These are phyloP conservation scores for Polyplosphaeria fusca DNA, from an alignment of 495 filamentous ascomycete species.

Conservation along the genomic window DNA sequence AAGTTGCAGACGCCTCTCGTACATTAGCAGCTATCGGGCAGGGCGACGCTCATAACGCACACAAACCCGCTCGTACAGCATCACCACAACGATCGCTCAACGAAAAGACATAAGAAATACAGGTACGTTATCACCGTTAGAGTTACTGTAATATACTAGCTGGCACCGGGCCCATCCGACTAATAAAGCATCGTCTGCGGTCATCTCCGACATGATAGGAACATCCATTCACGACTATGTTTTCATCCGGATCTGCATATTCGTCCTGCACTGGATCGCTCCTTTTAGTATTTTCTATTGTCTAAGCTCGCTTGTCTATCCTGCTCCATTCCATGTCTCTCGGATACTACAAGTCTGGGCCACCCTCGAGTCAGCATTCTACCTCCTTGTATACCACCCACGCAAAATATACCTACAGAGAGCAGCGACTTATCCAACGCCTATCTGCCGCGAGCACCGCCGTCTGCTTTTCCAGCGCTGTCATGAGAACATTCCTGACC, in stretches of 20 bases:
- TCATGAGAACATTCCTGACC: constrained; percentile 52
- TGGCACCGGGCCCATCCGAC: no score
- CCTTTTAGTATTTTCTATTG: constrained; percentile 50
- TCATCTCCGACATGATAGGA: constrained; percentile 14
- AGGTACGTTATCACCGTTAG: no score
- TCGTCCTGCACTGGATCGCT: constrained; percentile 40
- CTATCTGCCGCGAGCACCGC: constrained; percentile 42
- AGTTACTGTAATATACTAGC: no score
- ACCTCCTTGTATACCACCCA: constrained; percentile 54
- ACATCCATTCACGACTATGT: constrained; percentile 7
- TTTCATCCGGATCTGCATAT: constrained; percentile 17
- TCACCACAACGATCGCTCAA: no score
- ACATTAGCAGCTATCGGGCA: no score
- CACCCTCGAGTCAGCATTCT: constrained; percentile 52
- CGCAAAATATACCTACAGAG: constrained; percentile 50
- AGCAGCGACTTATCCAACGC: constrained; percentile 52
- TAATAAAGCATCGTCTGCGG: no score
- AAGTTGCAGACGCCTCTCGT: no score
- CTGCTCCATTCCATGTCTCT: constrained; percentile 31
- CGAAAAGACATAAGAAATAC: no score
- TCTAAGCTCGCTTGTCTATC: constrained; percentile 33
- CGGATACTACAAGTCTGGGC: constrained; percentile 1
- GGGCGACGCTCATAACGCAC: no score
- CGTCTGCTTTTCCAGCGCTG: constrained; percentile 54
- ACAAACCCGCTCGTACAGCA: no score